A percentile compares a stretch with the other conserved stretches of the same genome.
Evolutionary conservation across 2,329 filamentous ascomycete species (phyloP).

Genomic region (Rosellinia necatrix): DNA sequence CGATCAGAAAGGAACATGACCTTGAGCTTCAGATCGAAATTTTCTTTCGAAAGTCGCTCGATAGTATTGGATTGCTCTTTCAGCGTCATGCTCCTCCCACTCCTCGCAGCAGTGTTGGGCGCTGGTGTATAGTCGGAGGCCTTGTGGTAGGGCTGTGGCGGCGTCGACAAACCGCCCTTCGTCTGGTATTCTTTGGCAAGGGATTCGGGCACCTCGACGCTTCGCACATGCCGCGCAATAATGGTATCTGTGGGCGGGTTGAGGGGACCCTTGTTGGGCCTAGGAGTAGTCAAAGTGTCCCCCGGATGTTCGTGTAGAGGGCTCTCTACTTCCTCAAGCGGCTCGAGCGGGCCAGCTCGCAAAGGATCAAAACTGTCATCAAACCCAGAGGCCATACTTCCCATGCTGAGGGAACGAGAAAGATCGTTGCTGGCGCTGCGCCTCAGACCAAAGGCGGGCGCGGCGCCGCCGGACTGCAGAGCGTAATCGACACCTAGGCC

Average conservation of each 20-base stretch:
- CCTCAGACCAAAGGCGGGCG: conserved; percentile 58
- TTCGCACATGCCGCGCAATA: conserved; percentile 84
- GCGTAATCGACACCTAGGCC: conserved; percentile 75
- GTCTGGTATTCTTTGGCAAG: conserved; percentile 84
- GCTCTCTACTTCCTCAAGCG: conserved; percentile 53
- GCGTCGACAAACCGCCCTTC: conserved; percentile 68
- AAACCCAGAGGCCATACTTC: conserved; percentile 81
- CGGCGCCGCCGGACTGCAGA: conserved; percentile 78
- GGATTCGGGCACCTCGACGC: conserved; percentile 88
- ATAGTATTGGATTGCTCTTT: conserved; percentile 99
- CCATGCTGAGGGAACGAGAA: conserved; percentile 80
- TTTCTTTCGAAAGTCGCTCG: conserved; percentile 94
- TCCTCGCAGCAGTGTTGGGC: conserved; percentile 56
- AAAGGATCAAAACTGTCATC: conserved; percentile 59
- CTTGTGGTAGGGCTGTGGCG: conserved; percentile 47
- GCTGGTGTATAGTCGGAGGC: conserved; percentile 58
- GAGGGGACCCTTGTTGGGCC: conserved; percentile 58
- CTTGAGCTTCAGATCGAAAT: conserved; percentile 96
- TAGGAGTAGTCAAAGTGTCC: conserved; percentile 71
- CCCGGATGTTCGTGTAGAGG: conserved; percentile 44
- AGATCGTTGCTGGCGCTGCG: conserved; percentile 61
- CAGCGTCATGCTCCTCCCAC: conserved; percentile 77
- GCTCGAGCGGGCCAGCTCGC: conserved; percentile 52
- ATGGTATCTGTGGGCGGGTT: conserved; percentile 82
- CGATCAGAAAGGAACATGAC: conserved; percentile 97